These are phyloP conservation scores for Adiantum capillusveneris DNA, from an alignment of 75 land plant genomes.

Conservation along the genomic window DNA sequence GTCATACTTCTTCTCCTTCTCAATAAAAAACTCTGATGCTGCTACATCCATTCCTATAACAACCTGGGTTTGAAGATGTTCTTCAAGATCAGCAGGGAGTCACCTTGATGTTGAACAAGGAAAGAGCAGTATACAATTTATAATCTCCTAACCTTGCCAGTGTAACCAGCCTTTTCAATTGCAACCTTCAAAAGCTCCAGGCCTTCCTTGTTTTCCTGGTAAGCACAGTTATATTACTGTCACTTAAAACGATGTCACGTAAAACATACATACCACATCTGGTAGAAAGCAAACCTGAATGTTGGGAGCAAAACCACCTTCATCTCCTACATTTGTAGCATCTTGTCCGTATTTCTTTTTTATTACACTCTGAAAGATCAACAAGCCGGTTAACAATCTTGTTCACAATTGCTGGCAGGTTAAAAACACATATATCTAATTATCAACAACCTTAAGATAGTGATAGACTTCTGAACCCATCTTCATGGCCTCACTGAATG, in stretches of 20 bases:
- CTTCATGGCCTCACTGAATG: slow-evolving; percentile 97
- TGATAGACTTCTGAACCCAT: slow-evolving; percentile 97
- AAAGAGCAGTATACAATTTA: background rate
- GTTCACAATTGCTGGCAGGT: too few relatives aligned
- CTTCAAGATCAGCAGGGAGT: background rate
- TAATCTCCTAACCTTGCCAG: slow-evolving; percentile 54
- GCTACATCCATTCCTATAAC: slow-evolving; percentile 99
- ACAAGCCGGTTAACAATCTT: slow-evolving; percentile 36
- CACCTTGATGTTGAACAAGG: too few relatives aligned
- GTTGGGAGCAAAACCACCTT: slow-evolving; percentile 99
- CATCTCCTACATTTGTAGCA: slow-evolving; percentile 99
- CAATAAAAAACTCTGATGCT: slow-evolving; percentile 87
- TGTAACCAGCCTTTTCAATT: slow-evolving; percentile 96
- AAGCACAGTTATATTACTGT: too few relatives aligned
- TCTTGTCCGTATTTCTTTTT: slow-evolving; percentile 99
- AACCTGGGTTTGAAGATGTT: slow-evolving; percentile 49
- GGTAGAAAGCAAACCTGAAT: slow-evolving; percentile 72
- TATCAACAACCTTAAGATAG: slow-evolving; percentile 70
- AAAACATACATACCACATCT: too few relatives aligned
- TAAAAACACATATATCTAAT: too few relatives aligned
- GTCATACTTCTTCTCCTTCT: slow-evolving; percentile 73
- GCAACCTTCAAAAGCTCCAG: slow-evolving; percentile 89
- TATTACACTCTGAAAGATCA: slow-evolving; percentile 62
- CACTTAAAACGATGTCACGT: too few relatives aligned
- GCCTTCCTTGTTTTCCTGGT: slow-evolving; percentile 95